Base-by-base conservation (phyloP, 2,329 filamentous ascomycete species). In the Colletotrichum incanum region DNA sequence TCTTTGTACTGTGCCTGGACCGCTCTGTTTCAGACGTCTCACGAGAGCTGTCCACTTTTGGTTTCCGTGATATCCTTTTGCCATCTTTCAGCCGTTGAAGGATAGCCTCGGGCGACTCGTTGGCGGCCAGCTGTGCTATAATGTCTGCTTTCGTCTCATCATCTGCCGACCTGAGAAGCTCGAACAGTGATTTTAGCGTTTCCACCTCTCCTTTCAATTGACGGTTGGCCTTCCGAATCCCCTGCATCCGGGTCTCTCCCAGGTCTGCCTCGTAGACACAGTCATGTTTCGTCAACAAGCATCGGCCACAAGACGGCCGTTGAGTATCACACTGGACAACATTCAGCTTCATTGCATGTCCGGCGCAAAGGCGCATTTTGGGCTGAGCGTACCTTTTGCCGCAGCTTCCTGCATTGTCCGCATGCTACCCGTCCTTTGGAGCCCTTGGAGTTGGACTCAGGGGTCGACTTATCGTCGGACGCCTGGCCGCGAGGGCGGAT, bases 201-300 rank as follows among this genome's bases (percentile, higher is more conserved):
- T 67, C 62, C 0, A 71, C 41, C 43, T 71, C 54, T 0, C 64
- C 56, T 1, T 26, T 16, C 9, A 71, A 20, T 26, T 71, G 68
- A 14, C 68, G 63, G 26, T 71, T 71, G 5, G 56, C 63, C 23
- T 65, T 55, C 2, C 68, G 68, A 5, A 71, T 71, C 11, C 68
- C 68, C 64, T 71, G 68, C 68, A 71, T 71, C 41, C 68, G 43
- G 5, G 68, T 71, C 49, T 71, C 68, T 23, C 68, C 68, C 47
- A 67, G 50, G 8, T 71, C 68, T 9, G 59, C 68, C 7, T 71
- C 68, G 34, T 71, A 71, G 20, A 56, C 18, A 41, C 68, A 71
- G 0, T 67, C 47, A 41, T 71, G 50, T 14, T 34, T 62, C 2
- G 68, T 58, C 20, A 56, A n/a, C 4, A 49, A 2, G 23, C 68